Evolutionary conservation across 495 filamentous ascomycete genomes (phyloP), one percentile per base, ranked within the genome.

Genomic region (Tuber brumale): DNA sequence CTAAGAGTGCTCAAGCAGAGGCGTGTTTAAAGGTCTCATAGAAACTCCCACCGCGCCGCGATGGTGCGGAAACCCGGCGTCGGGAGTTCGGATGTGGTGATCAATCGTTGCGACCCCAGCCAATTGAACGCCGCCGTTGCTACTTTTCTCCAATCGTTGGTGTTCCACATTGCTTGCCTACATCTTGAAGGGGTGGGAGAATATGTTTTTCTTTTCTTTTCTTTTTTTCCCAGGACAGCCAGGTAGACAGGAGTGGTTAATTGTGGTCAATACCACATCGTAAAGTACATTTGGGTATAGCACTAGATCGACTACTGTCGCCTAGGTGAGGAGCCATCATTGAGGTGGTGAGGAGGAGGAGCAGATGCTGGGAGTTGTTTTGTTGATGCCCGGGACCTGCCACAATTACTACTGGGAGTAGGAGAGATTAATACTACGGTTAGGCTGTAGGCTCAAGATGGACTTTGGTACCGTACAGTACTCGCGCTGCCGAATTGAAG

Each of bases 11-110:
- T 39, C 37, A 4, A 39, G 37, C 5, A 39, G 37, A 39, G 5
- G 37, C 37, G 37, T 2, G 5, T 39, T 39, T 39, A 39, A 2
- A 39, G 37, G 57, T 61, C n/a, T 31, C 27, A 31, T n/a, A 31
- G 16, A 61, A 31, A 27, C 12, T 27, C 14, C n/a, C 31, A 35
- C 6, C 57, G 27, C 31, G 57, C 57, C 57, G 10, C 27, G 27
- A 35, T 16, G 31, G 57, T 2, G 27, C 57, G 27, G 57, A 66
- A 19, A 66, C 27, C 57, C 27, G 57, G n/a, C 27, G 27, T 66
- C 57, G 57, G 57, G 27, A 66, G 57, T 66, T 66, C 57, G 57
- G 57, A 66, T 66, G 57, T 8, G 57, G 27, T 66, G 57, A 66
- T 35, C 57, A 35, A 16, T 35, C 57, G 31, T 19, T 18, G 57